These are phyloP conservation scores for Zymoseptoria pseudotritici DNA, from an alignment of 2,329 filamentous ascomycete genomes.

Conservation along the genomic window DNA sequence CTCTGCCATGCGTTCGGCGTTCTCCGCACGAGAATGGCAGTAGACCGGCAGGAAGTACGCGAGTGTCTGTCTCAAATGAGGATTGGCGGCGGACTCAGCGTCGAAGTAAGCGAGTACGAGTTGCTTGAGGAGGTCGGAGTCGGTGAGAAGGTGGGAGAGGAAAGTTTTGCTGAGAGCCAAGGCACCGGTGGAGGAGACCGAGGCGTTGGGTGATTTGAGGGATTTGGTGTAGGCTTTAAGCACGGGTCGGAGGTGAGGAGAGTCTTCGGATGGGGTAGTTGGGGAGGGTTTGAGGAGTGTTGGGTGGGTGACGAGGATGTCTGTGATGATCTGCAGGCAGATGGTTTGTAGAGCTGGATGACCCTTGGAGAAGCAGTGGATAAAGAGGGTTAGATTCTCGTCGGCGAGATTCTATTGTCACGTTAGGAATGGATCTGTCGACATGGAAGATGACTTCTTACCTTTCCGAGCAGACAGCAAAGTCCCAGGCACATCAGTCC, in stretches of 20 bases:
- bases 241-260: constrained; percentile 50
- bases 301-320: constrained; percentile 85
- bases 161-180: constrained; percentile 80
- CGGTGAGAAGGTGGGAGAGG: constrained; percentile 68
- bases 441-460: constrained; percentile 25
- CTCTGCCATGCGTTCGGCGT: constrained; percentile 71
- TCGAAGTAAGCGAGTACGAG: constrained; percentile 83
- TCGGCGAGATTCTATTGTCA: constrained; percentile 67
- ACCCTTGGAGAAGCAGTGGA: constrained; percentile 92
- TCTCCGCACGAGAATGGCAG: constrained; percentile 75
- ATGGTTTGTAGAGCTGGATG: constrained; percentile 85
- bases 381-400: constrained; percentile 86
- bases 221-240: constrained; percentile 81
- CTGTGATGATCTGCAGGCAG: constrained; percentile 82
- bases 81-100: constrained; percentile 70
- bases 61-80: constrained; percentile 74
- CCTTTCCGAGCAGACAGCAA: constrained; percentile 82
- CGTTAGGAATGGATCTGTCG: constrained; percentile 7
- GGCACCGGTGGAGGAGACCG: constrained; percentile 74
- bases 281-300: constrained; percentile 58
- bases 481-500: constrained; percentile 84
- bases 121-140: constrained; percentile 67
- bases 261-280: constrained; percentile 26
- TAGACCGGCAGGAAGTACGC: constrained; percentile 95
- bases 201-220: constrained; percentile 62